Conservation (phyloP, 495 filamentous ascomycete species). For the Friedmanniomyces endolithicus region DNA sequence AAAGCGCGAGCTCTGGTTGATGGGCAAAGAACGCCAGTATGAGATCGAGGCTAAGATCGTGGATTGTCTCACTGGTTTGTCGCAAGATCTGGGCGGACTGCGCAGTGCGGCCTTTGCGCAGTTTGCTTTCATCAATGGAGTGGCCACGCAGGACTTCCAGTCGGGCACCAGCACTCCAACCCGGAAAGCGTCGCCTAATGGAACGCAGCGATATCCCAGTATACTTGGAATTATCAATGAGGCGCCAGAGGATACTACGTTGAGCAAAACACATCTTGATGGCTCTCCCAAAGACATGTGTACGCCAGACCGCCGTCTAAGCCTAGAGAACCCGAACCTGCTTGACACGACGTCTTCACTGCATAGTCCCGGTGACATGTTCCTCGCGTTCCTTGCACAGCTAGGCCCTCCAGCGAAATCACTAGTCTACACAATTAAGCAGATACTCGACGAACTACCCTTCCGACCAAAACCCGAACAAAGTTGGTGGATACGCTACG, state of each 20-base stretch:
- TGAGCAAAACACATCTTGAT: conserved; percentile 7
- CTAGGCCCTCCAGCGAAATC: conserved; percentile 92
- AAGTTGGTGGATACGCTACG: not conserved
- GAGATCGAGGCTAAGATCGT: conserved; percentile 66
- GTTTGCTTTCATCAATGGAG: conserved; percentile 49
- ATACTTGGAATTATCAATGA: conserved; percentile 55
- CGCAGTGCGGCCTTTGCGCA: conserved; percentile 82
- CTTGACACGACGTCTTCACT: not conserved
- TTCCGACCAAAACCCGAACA: conserved; percentile 40
- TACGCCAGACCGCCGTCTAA: not conserved
- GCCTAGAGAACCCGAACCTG: not conserved
- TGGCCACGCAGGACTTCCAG: not conserved
- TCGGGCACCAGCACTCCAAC: not conserved
- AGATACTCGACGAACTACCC: conserved; percentile 77
- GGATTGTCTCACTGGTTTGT: conserved; percentile 71
- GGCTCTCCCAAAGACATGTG: too few species aligned
- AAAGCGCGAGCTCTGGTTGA: conserved; percentile 77
- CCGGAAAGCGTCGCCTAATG: not conserved
- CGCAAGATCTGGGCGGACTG: conserved; percentile 83
- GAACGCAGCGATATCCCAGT: conserved; percentile 2
- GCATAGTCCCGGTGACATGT: conserved; percentile 59
- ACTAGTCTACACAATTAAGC: conserved; percentile 73
- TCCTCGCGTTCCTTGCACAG: conserved; percentile 72
- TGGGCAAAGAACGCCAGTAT: conserved; percentile 75
- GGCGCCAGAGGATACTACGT: conserved; percentile 48